Evolutionary conservation across 1,284 basidiomycete species (phyloP), one percentile per base, ranked within the genome.

Genomic region (Malassezia arunalokei): DNA sequence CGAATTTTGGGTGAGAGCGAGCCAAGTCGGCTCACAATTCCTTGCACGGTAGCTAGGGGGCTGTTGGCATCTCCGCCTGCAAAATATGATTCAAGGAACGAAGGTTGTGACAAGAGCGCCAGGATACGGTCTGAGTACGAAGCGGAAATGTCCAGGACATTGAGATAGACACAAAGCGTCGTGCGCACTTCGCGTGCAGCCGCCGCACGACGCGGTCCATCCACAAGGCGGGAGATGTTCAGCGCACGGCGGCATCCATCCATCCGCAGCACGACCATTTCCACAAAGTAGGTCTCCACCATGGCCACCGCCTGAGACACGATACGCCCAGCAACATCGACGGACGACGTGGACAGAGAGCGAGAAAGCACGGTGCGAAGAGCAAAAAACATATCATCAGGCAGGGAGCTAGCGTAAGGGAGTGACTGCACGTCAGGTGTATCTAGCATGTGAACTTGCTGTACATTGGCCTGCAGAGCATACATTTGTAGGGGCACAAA

Each of bases 401-500:
- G 63, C 32, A 73, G 52, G 3, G 68, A 66, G 2, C 67, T 64
- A 5, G 64, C 62, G 45, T 64, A 58, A 0, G 70, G 65, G 3
- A 47, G 57, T 3, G 61, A 56, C 1, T 47, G 38, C 20, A 59
- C 57, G 31, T 72, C 69, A 2, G 62, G 54, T 20, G 41, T 47
- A 17, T 56, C 54, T 8, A 56, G 30, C 14, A 39, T 39, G 50
- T 71, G 20, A 57, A 84, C 89, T 78, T 91, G 91, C 67, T 92
- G 86, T 43, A 94, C 82, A 51, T 82, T 84, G 9, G 80, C 83
- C n/a, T 86, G 82, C 14, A 85, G 80, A 73, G 91, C 95, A 90
- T 90, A 96, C 3, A 83, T 76, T 73, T 98, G 92, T 54, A 98
- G 77, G 1, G 91, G 89, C 35, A 83, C 78, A 68, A 94, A 96